These are phyloP conservation scores for Aspergillus viridinutans DNA, from an alignment of 2,329 filamentous ascomycete genomes.

Conservation along the genomic window DNA sequence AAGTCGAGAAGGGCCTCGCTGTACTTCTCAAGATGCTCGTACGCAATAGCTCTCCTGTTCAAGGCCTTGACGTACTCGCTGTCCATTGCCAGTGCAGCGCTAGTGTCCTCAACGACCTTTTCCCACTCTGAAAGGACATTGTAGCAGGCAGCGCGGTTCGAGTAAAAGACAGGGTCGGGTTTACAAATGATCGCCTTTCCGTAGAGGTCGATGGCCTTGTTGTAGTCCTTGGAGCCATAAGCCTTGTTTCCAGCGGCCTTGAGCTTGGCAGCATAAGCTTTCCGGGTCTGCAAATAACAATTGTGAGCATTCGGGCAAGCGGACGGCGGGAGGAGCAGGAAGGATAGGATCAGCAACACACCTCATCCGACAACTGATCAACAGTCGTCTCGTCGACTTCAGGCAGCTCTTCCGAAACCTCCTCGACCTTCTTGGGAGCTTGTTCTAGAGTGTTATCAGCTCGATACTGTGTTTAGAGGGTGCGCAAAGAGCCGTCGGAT, in stretches of 20 bases:
- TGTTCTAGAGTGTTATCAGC: constrained; percentile 21
- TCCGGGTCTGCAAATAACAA: constrained; percentile 59
- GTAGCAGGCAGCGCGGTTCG: constrained; percentile 95
- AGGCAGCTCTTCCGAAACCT: constrained; percentile 61
- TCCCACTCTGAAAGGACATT: constrained; percentile 92
- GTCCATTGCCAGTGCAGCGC: constrained; percentile 87
- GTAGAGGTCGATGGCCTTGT: constrained; percentile 90
- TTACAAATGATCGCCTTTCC: constrained; percentile 95
- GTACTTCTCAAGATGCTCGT: constrained; percentile 86
- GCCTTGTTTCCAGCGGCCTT: constrained; percentile 96
- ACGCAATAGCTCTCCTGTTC: constrained; percentile 93
- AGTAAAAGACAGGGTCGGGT: constrained; percentile 96
- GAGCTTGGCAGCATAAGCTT: constrained; percentile 82
- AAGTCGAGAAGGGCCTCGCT: constrained; percentile 96
- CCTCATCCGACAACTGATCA: constrained; percentile 45
- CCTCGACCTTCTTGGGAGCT: constrained; percentile 49
- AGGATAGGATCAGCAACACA: constrained; percentile 20
- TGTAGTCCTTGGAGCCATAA: constrained; percentile 90
- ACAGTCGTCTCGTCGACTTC: constrained; percentile 54
- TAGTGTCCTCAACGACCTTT: constrained; percentile 95
- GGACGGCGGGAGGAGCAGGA: not conserved
- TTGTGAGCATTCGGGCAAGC: constrained; percentile 2
- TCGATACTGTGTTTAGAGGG: constrained; percentile 15
- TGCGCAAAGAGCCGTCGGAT: constrained; percentile 32
- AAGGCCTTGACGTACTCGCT: constrained; percentile 96